These are phyloP conservation scores for Daldinia vernicosa DNA, from an alignment of 495 filamentous ascomycete genomes.

Conservation along the genomic window DNA sequence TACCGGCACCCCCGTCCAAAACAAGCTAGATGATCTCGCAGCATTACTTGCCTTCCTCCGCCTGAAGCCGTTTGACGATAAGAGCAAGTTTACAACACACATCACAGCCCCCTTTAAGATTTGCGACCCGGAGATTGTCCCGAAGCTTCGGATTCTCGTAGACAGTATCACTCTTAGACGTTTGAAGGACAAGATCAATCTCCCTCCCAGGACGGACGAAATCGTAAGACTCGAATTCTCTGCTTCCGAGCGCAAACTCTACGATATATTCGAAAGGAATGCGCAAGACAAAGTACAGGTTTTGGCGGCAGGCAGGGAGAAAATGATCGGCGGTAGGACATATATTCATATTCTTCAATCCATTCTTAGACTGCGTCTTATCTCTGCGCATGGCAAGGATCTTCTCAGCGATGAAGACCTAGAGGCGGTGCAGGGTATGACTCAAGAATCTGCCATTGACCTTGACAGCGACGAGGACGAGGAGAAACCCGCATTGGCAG, in stretches of 20 bases:
- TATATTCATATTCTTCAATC: constrained; percentile 91
- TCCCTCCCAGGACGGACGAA: constrained; percentile 77
- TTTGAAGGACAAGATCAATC: constrained; percentile 86
- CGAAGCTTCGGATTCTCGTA: constrained; percentile 88
- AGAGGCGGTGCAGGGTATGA: constrained; percentile 78
- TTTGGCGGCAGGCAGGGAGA: constrained; percentile 60
- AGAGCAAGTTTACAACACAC: constrained; percentile 73
- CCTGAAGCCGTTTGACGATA: constrained; percentile 86
- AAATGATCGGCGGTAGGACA: constrained; percentile 77
- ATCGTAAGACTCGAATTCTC: constrained; percentile 69
- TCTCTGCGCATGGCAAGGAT: constrained; percentile 92
- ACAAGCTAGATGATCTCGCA: constrained; percentile 88
- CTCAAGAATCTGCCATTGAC: constrained; percentile 82
- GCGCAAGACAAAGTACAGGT: constrained; percentile 63
- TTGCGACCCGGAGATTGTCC: constrained; percentile 80
- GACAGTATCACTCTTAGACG: constrained; percentile 93
- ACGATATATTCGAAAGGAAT: constrained; percentile 64
- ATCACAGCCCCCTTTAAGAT: constrained; percentile 84
- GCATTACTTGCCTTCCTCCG: constrained; percentile 91
- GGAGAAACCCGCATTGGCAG: constrained; percentile 58
- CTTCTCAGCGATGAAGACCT: constrained; percentile 84
- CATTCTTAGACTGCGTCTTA: constrained; percentile 86
- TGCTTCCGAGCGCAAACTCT: constrained; percentile 60
- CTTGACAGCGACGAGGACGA: constrained; percentile 77
- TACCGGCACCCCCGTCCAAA: constrained; percentile 91